Conservation (phyloP, 257 asterid species). For the Solanum bulbocastanum region DNA sequence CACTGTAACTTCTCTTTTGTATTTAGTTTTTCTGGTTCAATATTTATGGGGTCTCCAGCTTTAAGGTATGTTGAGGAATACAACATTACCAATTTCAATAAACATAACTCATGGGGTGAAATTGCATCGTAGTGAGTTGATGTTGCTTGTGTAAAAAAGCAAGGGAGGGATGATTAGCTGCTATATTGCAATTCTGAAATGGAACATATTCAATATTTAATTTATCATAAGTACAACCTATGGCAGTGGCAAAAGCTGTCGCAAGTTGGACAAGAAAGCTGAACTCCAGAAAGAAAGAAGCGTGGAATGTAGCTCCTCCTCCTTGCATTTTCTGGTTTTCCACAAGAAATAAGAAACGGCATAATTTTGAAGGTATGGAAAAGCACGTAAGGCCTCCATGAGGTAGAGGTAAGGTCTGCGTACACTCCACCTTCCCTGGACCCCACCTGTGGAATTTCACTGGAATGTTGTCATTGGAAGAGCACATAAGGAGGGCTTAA, state of each 20-base stretch:
- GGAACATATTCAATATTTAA: neutral
- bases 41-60: neutral
- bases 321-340: neutral
- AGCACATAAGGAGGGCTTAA: neutral
- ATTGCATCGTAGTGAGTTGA: neutral
- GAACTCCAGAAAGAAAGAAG: neutral
- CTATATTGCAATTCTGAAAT: neutral
- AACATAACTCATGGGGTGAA: neutral
- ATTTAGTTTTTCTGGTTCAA: neutral
- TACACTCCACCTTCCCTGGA: neutral
- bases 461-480: neutral
- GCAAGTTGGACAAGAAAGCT: neutral
- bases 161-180: neutral
- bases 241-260: neutral
- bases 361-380: neutral
- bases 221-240: neutral
- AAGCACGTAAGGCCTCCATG: neutral
- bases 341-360: neutral
- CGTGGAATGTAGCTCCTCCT: neutral
- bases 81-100: neutral
- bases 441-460: neutral
- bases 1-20: neutral
- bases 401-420: neutral
- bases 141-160: neutral
- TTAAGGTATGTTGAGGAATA: neutral